These are phyloP conservation scores for Podospora bellae-mahoneyi DNA, from an alignment of 495 filamentous ascomycete genomes.

Conservation along the genomic window DNA sequence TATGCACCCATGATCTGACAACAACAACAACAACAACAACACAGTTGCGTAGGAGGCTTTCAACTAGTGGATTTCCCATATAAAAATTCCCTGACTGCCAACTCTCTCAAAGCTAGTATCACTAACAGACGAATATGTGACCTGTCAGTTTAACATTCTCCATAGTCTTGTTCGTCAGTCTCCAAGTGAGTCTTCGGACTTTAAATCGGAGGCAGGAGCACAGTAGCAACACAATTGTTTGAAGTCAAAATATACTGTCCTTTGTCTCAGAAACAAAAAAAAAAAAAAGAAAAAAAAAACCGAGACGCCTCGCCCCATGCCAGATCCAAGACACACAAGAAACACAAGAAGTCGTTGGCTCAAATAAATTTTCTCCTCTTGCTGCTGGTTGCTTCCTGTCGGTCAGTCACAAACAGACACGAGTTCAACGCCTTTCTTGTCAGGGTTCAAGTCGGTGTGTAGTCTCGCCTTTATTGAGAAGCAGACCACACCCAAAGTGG, in stretches of 20 bases:
- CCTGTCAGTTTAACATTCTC: too few species aligned
- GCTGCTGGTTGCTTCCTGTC: background rate
- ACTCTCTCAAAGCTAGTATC: background rate
- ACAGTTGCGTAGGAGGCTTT: background rate
- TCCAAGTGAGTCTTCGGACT: too few species aligned
- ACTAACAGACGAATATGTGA: too few species aligned
- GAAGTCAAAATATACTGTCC: too few species aligned
- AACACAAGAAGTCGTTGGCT: background rate
- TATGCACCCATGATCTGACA: background rate
- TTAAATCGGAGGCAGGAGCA: too few species aligned
- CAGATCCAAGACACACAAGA: constrained; percentile 1
- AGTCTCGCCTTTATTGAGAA: background rate
- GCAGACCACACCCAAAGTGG: too few species aligned
- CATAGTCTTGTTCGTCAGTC: too few species aligned
- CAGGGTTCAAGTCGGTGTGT: background rate
- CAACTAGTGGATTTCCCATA: too few species aligned
- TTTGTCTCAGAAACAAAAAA: background rate
- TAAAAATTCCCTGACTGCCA: background rate
- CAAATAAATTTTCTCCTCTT: background rate
- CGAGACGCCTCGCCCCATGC: constrained; percentile 2
- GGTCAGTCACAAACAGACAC: constrained; percentile 1
- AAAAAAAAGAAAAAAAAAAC: background rate
- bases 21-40: background rate
- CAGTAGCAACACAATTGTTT: too few species aligned
- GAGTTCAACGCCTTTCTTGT: background rate